Evolutionary conservation across 176 grass and related monocot genomes (phyloP).

Genomic region (Chloris gayana): DNA sequence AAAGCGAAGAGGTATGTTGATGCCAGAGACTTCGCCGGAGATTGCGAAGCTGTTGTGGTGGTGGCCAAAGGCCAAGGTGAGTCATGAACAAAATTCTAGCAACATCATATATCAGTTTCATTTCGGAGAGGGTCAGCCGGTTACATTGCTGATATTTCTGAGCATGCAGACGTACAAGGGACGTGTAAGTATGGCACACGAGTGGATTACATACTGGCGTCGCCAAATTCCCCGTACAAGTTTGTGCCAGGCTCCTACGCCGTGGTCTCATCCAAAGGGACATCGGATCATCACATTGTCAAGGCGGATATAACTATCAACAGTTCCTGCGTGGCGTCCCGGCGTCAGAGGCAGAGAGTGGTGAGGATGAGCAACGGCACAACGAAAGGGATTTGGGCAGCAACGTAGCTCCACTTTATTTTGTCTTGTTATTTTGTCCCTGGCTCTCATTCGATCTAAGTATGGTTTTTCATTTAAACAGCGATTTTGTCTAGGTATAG

Average conservation of each 20-base stretch:
- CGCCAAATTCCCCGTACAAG: constrained; percentile 71
- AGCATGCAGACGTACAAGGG: constrained; percentile 79
- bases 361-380: constrained; percentile 24
- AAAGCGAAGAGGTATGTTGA: constrained; percentile 74
- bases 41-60: constrained; percentile 81
- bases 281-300: constrained; percentile 85
- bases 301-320: constrained; percentile 51
- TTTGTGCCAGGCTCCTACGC: constrained; percentile 74
- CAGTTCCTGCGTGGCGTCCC: background rate
- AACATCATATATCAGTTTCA: background rate
- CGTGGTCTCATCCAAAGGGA: constrained; percentile 68
- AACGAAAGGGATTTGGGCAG: constrained; percentile 6
- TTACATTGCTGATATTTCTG: background rate
- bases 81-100: background rate
- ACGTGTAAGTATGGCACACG: constrained; percentile 88
- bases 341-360: background rate
- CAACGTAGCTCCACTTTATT: background rate
- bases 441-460: no score
- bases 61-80: constrained; percentile 92
- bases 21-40: constrained; percentile 81
- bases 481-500: background rate
- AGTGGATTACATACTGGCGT: constrained; percentile 83
- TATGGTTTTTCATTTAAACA: background rate
- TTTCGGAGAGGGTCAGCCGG: background rate
- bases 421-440: background rate